Percentiles rank a stretch among this genome's conserved stretches.
These are phyloP conservation scores for Cryphonectria naterciae DNA, from an alignment of 2,329 filamentous ascomycete genomes.

Conservation along the genomic window DNA sequence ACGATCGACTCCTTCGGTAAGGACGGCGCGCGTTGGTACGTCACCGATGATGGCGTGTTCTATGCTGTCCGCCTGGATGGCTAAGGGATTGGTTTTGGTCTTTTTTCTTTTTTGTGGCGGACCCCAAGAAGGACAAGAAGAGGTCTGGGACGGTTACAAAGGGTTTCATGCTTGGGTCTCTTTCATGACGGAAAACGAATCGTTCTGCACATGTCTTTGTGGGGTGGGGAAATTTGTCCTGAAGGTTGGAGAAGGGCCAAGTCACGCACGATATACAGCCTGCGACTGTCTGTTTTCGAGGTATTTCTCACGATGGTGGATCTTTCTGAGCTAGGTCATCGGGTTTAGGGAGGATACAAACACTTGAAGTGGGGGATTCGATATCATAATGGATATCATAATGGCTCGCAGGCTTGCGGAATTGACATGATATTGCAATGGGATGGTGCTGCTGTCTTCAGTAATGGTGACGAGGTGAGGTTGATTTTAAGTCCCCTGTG, in stretches of 20 bases:
- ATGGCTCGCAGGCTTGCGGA: neutral
- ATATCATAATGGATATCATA: neutral
- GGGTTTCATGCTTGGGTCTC: neutral
- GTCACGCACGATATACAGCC: neutral
- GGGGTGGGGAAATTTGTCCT: neutral
- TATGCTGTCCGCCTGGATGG: slow-evolving; percentile 60
- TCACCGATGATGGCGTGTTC: slow-evolving; percentile 60
- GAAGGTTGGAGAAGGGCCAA: neutral
- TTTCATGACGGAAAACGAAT: neutral
- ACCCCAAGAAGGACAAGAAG: neutral
- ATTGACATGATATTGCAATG: slow-evolving; percentile 6
- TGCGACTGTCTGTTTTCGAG: slow-evolving; percentile 11
- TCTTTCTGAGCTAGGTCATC: neutral
- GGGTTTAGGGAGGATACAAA: neutral
- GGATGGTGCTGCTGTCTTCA: no score
- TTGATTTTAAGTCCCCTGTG: slow-evolving; percentile 14
- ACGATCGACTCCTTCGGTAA: slow-evolving; percentile 60
- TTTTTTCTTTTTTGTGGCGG: no score
- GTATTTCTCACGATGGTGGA: neutral
- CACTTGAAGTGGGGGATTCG: neutral
- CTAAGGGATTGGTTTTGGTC: slow-evolving; percentile 1
- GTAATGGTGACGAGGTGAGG: slow-evolving; percentile 12
- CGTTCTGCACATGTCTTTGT: neutral
- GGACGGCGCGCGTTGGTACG: slow-evolving; percentile 62
- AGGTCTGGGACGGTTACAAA: neutral